Evolutionary conservation across 2,329 filamentous ascomycete genomes (phyloP).

Genomic region (Fusarium sp.): DNA sequence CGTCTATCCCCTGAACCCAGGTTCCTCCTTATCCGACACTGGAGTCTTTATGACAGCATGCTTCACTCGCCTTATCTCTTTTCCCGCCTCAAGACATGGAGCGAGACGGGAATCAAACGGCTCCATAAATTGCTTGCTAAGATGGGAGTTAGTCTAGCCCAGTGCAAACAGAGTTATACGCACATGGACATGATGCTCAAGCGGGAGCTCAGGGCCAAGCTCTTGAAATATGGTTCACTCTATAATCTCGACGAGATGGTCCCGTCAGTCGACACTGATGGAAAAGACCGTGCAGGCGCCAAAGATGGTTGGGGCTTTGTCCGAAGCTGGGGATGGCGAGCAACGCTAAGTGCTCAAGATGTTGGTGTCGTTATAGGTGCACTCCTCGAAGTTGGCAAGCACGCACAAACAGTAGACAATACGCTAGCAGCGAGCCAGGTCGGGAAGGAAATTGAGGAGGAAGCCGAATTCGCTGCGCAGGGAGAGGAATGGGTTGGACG

Average conservation of each 20-base stretch:
- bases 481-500: constrained; percentile 70
- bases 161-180: constrained; percentile 94
- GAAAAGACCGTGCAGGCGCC: constrained; percentile 70
- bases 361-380: constrained; percentile 92
- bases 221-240: constrained; percentile 89
- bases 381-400: constrained; percentile 86
- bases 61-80: constrained; percentile 95
- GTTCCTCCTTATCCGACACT: constrained; percentile 91
- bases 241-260: constrained; percentile 96
- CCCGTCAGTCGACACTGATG: constrained; percentile 75
- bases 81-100: constrained; percentile 92
- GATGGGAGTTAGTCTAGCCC: constrained; percentile 93
- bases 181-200: constrained; percentile 99
- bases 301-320: constrained; percentile 98
- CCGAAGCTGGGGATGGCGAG: constrained; percentile 96
- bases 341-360: constrained; percentile 90
- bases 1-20: constrained; percentile 91
- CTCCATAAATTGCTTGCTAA: constrained; percentile 95
- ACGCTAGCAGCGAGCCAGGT: constrained; percentile 45
- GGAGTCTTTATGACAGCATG: constrained; percentile 99
- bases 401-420: constrained; percentile 49
- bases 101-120: constrained; percentile 83
- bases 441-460: constrained; percentile 54
- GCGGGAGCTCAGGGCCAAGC: constrained; percentile 79
- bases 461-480: constrained; percentile 60